Percentiles rank a stretch among this genome's conserved stretches.
Conservation (phyloP, 768 basidiomycete species). For the Calvatia gigantea region DNA sequence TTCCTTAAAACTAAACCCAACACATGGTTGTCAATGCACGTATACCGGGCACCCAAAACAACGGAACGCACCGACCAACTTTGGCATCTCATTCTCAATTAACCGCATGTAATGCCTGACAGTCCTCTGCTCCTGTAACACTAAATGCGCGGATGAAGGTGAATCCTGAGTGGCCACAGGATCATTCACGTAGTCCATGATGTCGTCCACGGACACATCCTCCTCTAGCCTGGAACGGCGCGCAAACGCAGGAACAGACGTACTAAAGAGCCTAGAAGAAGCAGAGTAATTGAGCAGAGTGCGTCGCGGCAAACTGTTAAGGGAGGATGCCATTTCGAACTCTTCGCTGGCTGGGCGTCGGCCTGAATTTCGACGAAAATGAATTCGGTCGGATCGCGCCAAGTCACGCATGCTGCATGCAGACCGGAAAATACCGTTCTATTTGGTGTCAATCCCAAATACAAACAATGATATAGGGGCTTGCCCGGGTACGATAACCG, state of each 20-base stretch:
- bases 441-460: conserved; percentile 8
- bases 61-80: conserved; percentile 63
- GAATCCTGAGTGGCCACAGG: conserved; percentile 58
- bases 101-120: conserved; percentile 75
- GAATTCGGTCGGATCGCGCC: conserved; percentile 3
- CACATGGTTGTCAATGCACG: conserved; percentile 5
- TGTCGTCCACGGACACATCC: conserved; percentile 34
- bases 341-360: not conserved
- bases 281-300: conserved; percentile 9
- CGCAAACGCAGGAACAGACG: conserved; percentile 25
- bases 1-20: conserved; percentile 66
- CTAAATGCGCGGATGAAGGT: conserved; percentile 65
- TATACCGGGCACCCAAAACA: not conserved
- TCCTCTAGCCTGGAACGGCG: conserved; percentile 39
- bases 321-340: conserved; percentile 12
- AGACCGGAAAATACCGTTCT: not conserved
- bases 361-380: not conserved
- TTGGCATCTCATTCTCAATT: conserved; percentile 86
- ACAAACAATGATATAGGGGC: conserved; percentile 18
- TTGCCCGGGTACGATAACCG: conserved; percentile 8
- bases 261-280: conserved; percentile 19
- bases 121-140: conserved; percentile 71
- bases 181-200: conserved; percentile 41
- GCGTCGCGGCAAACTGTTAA: conserved; percentile 9
- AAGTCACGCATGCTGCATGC: not conserved